Conservation (phyloP, 805 yeast genomes). For the Tetrapisispora taiwanensis region DNA sequence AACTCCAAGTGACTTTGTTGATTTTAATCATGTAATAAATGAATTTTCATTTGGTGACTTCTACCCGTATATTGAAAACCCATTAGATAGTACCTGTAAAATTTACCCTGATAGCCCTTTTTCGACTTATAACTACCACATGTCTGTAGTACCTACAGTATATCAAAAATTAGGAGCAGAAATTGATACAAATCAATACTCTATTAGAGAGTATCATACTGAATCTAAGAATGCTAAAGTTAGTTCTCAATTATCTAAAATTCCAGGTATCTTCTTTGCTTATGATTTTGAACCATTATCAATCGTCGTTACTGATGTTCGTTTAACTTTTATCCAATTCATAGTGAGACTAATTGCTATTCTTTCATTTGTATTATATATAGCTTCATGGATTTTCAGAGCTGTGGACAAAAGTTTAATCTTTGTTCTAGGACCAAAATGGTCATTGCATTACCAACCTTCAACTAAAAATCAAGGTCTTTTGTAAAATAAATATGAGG, state of each 20-base stretch:
- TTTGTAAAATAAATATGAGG: neutral
- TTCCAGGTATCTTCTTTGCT: constrained; percentile 74
- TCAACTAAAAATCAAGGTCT: constrained; percentile 2
- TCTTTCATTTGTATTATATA: constrained; percentile 67
- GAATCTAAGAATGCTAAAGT: constrained; percentile 12
- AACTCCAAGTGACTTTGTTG: constrained; percentile 42
- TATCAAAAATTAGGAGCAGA: constrained; percentile 60
- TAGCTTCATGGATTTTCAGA: constrained; percentile 56
- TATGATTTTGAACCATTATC: constrained; percentile 86
- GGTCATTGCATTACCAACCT: constrained; percentile 29
- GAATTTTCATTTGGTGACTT: constrained; percentile 89
- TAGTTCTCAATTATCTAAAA: constrained; percentile 12
- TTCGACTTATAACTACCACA: constrained; percentile 51
- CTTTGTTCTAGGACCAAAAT: constrained; percentile 49
- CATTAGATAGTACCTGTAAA: constrained; percentile 71
- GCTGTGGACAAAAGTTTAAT: constrained; percentile 44
- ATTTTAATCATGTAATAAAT: constrained; percentile 74
- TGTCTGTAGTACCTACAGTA: constrained; percentile 77
- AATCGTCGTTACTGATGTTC: constrained; percentile 53
- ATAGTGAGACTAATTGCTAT: constrained; percentile 70
- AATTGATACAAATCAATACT: constrained; percentile 78
- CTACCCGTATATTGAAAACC: constrained; percentile 77
- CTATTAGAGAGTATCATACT: constrained; percentile 50
- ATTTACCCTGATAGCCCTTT: constrained; percentile 36
- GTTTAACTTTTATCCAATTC: constrained; percentile 72